These are phyloP conservation scores for Yamadazyma philogaea DNA, from an alignment of 805 yeast species.

Conservation along the genomic window DNA sequence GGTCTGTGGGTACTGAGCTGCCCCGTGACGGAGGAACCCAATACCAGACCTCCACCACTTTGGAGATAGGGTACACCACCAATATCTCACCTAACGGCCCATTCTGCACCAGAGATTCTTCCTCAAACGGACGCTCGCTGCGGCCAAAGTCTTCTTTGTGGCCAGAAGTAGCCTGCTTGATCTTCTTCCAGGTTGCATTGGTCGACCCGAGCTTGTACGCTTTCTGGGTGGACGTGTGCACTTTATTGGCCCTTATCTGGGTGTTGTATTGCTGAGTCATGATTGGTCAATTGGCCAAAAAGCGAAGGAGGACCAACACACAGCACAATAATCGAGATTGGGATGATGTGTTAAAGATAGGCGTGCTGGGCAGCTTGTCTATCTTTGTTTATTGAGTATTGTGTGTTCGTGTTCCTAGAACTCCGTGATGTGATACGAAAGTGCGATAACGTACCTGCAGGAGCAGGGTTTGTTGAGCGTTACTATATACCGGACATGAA, in stretches of 20 bases:
- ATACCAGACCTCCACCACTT: conserved; percentile 33
- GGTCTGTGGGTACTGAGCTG: conserved; percentile 8
- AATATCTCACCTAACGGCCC: conserved; percentile 35
- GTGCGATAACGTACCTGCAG: no score
- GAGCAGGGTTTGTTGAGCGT: no score
- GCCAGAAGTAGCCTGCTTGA: conserved; percentile 30
- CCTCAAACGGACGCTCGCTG: not conserved
- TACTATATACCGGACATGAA: no score
- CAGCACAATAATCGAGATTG: not conserved
- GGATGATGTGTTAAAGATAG: not conserved
- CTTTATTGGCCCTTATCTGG: conserved; percentile 22
- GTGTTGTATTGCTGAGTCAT: conserved; percentile 14
- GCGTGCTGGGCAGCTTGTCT: no score
- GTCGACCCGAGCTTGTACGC: conserved; percentile 41
- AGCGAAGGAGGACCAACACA: not conserved
- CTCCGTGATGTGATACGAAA: no score
- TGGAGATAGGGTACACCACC: conserved; percentile 20
- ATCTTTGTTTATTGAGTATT: no score
- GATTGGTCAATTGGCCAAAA: not conserved
- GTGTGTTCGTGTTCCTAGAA: no score
- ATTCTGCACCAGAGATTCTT: conserved; percentile 18
- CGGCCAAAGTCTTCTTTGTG: not conserved
- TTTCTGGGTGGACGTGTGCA: conserved; percentile 27
- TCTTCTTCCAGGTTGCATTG: conserved; percentile 41
- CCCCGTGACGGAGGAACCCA: conserved; percentile 21